These are phyloP conservation scores for Kurtzmaniella fragi DNA, from an alignment of 805 yeast species.

Conservation along the genomic window DNA sequence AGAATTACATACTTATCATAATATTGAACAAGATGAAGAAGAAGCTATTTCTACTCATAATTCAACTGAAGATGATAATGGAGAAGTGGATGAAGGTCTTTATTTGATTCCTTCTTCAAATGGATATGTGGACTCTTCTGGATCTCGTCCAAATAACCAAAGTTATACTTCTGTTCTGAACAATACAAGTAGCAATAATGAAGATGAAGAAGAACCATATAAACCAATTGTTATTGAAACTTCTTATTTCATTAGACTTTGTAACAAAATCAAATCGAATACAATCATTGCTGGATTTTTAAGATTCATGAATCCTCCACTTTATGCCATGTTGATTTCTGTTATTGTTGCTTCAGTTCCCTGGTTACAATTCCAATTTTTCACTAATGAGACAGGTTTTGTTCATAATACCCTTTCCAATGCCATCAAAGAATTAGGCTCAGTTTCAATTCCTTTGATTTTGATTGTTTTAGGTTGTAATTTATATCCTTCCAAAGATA, in stretches of 20 bases:
- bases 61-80: neutral
- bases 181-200: neutral
- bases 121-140: conserved; percentile 2
- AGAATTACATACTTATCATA: conserved; percentile 23
- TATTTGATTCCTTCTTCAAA: neutral
- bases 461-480: conserved; percentile 77
- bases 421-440: conserved; percentile 62
- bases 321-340: conserved; percentile 69
- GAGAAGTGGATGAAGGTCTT: neutral
- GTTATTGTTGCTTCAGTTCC: conserved; percentile 67
- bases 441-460: conserved; percentile 73
- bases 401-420: conserved; percentile 60
- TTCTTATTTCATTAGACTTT: neutral
- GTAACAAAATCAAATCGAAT: conserved; percentile 1
- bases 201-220: neutral
- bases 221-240: conserved; percentile 1
- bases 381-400: conserved; percentile 50
- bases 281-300: conserved; percentile 19
- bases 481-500: conserved; percentile 61
- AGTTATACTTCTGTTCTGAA: neutral
- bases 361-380: conserved; percentile 50
- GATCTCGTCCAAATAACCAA: neutral
- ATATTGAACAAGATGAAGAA: conserved; percentile 5
- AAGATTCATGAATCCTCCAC: conserved; percentile 72
- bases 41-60: no score